A percentile compares a stretch with the other conserved stretches of the same genome.
Conservation (phyloP, 345 rosid genomes). For the Melaleuca alternifolia region DNA sequence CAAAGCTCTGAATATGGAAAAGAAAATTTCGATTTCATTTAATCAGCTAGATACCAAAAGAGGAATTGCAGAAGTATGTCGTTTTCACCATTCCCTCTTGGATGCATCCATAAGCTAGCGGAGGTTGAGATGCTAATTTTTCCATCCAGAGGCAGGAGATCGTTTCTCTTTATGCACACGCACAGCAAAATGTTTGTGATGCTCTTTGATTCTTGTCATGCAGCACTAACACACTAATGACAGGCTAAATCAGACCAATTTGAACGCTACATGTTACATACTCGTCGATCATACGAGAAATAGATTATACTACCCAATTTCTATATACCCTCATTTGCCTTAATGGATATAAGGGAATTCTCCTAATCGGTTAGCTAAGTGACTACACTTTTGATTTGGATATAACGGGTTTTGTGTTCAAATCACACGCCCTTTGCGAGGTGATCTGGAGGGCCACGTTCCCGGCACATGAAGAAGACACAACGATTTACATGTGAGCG, state of each 20-base stretch:
- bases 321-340: neutral
- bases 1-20: neutral
- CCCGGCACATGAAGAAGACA: neutral
- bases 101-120: neutral
- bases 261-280: neutral
- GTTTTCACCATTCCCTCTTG: neutral
- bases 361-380: neutral
- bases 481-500: neutral
- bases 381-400: neutral
- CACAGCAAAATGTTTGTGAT: neutral
- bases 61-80: neutral
- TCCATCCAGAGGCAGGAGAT: neutral
- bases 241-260: neutral
- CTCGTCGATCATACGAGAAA: neutral
- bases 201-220: neutral
- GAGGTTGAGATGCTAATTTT: neutral
- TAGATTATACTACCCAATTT: neutral
- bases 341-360: neutral
- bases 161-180: neutral
- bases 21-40: neutral
- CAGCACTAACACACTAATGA: neutral
- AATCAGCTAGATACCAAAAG: neutral
- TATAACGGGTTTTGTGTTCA: neutral
- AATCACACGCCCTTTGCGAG: neutral
- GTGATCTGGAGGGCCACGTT: too few relatives aligned